phyloP scores from a whole-genome alignment of 2,329 filamentous ascomycete genomes.

The Verticillium alfalfae region DNA sequence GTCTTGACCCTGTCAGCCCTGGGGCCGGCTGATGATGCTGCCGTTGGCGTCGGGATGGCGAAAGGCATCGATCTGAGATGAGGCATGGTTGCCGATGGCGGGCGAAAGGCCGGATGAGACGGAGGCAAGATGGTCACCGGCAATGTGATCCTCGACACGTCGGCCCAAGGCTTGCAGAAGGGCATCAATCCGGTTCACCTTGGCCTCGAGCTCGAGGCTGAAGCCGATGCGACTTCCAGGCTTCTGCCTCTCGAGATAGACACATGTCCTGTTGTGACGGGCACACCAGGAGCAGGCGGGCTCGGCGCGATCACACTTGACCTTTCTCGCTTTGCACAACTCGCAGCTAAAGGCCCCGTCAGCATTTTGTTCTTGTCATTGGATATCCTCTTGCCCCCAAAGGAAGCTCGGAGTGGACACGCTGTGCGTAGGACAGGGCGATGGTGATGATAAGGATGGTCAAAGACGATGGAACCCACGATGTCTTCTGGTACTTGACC shows the following conservation, averaged over 20 bases:
- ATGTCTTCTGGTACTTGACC: constrained; percentile 35
- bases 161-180: constrained; percentile 34
- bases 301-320: constrained; percentile 46
- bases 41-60: constrained; percentile 13
- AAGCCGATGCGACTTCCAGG: constrained; percentile 60
- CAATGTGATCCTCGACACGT: constrained; percentile 35
- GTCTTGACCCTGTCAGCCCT: constrained; percentile 13
- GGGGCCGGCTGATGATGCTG: constrained; percentile 11
- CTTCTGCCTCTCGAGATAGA: constrained; percentile 67
- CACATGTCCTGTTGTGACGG: constrained; percentile 60
- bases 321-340: constrained; percentile 38
- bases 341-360: constrained; percentile 26
- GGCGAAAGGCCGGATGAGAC: constrained; percentile 19
- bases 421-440: neutral
- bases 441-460: neutral
- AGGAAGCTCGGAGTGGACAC: neutral
- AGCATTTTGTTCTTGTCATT: neutral
- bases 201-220: constrained; percentile 53
- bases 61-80: constrained; percentile 20
- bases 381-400: neutral
- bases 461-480: constrained; percentile 20
- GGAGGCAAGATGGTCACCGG: constrained; percentile 20
- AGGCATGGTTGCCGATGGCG: constrained; percentile 28
- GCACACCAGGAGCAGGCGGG: constrained; percentile 67
- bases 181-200: constrained; percentile 47